Percentiles rank a stretch among this genome's conserved stretches.
phyloP scores from a whole-genome alignment of 805 yeast genomes.

The Spathaspora gorwiae region DNA sequence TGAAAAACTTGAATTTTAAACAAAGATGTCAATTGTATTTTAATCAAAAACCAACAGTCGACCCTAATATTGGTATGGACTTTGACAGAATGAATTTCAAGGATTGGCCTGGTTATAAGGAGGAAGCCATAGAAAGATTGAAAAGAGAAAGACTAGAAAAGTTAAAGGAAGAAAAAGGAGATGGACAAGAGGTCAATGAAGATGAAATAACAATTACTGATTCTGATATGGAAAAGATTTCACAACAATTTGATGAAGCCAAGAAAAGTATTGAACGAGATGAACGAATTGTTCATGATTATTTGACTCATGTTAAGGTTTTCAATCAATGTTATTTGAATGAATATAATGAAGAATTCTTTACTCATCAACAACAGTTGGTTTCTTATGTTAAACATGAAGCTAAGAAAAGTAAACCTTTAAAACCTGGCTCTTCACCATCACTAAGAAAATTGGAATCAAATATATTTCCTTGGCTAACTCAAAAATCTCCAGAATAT shows the following conservation, averaged over 20 bases:
- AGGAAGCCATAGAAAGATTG: constrained; percentile 2
- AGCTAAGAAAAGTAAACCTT: background rate
- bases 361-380: constrained; percentile 23
- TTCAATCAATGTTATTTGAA: constrained; percentile 21
- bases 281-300: constrained; percentile 21
- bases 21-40: constrained; percentile 22
- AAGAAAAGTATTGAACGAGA: constrained; percentile 7
- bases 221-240: constrained; percentile 2
- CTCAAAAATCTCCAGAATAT: constrained; percentile 15
- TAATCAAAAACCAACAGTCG: constrained; percentile 8
- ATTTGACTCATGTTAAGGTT: constrained; percentile 18
- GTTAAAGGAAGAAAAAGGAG: background rate
- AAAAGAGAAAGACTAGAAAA: background rate
- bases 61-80: constrained; percentile 13
- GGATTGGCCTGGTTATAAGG: constrained; percentile 5
- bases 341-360: background rate
- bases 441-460: constrained; percentile 10
- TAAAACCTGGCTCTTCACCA: background rate
- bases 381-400: constrained; percentile 22
- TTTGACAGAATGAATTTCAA: constrained; percentile 8
- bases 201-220: constrained; percentile 1
- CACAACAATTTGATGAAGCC: constrained; percentile 2
- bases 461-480: constrained; percentile 22
- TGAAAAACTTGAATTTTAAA: constrained; percentile 6
- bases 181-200: constrained; percentile 6